Evolutionary conservation across 345 rosid species (phyloP).

Genomic region (Citrus maxima): DNA sequence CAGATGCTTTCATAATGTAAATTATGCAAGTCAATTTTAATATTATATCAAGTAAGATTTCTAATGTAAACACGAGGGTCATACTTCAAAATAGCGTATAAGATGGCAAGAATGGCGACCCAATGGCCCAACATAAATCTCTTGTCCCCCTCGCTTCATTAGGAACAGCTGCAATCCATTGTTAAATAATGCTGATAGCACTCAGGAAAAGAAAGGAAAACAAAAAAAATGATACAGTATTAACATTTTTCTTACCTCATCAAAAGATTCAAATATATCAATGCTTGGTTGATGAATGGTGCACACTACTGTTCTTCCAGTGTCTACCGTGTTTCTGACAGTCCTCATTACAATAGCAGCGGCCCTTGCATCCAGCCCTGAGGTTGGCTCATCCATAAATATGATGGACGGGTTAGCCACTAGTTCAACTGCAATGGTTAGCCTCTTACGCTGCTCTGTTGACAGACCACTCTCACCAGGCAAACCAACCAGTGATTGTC

Average conservation of each 20-base stretch:
- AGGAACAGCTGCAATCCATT: not conserved
- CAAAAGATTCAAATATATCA: slow-evolving; percentile 37
- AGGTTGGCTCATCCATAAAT: slow-evolving; percentile 53
- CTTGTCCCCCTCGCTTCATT: no score
- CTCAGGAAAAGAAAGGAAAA: not conserved
- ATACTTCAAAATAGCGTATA: slow-evolving; percentile 71
- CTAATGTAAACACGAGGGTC: not conserved
- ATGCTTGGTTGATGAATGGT: no score
- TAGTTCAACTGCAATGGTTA: no score
- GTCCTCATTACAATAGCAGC: slow-evolving; percentile 60
- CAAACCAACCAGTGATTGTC: no score
- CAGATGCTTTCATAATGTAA: not conserved
- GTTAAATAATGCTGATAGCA: not conserved
- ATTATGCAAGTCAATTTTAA: not conserved
- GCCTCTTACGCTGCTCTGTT: no score
- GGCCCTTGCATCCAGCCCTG: slow-evolving; percentile 54
- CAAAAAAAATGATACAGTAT: not conserved
- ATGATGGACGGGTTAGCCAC: not conserved
- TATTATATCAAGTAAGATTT: not conserved
- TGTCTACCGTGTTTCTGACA: slow-evolving; percentile 6
- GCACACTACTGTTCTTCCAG: no score
- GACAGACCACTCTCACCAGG: no score
- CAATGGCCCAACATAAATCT: no score
- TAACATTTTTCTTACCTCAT: slow-evolving; percentile 32
- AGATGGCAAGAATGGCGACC: slow-evolving; percentile 30